Conservation (phyloP, 768 basidiomycete species). For the Phanerochaete sordida region DNA sequence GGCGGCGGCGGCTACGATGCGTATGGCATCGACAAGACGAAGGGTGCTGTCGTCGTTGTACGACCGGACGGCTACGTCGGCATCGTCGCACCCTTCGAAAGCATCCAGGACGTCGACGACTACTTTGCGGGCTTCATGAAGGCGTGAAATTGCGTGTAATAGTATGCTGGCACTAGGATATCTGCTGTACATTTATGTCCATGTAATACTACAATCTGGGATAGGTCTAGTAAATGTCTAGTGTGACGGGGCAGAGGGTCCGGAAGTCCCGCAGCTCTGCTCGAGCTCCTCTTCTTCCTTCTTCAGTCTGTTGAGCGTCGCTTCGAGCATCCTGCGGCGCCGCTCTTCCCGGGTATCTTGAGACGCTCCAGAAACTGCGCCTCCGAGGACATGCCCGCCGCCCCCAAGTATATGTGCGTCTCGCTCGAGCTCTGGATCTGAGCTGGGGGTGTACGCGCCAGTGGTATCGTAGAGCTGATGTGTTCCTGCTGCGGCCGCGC, state of each 20-base stretch:
- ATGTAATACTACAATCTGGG: background rate
- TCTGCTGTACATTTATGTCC: background rate
- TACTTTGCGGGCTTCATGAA: slow-evolving; percentile 50
- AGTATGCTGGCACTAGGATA: background rate
- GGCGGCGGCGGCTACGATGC: slow-evolving; percentile 55
- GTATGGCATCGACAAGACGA: slow-evolving; percentile 44
- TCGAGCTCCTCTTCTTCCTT: slow-evolving; percentile 72
- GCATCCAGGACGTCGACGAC: slow-evolving; percentile 29
- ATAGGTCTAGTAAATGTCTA: background rate
- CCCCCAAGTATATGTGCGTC: slow-evolving; percentile 34
- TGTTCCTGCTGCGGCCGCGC: slow-evolving; percentile 45
- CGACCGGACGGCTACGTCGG: slow-evolving; percentile 68
- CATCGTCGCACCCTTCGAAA: slow-evolving; percentile 45
- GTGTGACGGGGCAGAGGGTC: background rate
- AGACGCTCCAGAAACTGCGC: slow-evolving; percentile 5
- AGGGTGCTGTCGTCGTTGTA: slow-evolving; percentile 50
- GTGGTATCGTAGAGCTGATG: slow-evolving; percentile 44
- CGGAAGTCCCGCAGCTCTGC: slow-evolving; percentile 60
- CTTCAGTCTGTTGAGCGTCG: slow-evolving; percentile 56
- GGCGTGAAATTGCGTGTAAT: background rate
- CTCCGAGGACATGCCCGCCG: slow-evolving; percentile 17
- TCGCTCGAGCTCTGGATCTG: slow-evolving; percentile 38
- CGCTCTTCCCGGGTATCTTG: slow-evolving; percentile 56
- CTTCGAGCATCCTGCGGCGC: slow-evolving; percentile 51
- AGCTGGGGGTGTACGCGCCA: slow-evolving; percentile 45